A percentile compares a stretch with the other conserved stretches of the same genome.
Conservation (phyloP, 495 filamentous ascomycete species). For the Xylaria telfairii region DNA sequence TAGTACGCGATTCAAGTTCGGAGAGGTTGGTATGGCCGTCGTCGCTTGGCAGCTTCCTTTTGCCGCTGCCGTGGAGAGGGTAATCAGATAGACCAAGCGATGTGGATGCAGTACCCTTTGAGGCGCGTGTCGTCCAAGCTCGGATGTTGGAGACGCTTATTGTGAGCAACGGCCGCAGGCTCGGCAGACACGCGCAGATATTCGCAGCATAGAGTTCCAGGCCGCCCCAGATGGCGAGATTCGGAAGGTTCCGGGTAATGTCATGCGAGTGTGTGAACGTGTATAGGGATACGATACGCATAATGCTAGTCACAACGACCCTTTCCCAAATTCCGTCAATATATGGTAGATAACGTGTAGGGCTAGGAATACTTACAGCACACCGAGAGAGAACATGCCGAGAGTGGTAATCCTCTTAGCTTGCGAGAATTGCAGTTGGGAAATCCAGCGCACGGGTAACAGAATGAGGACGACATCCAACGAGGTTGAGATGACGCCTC, state of each 20-base stretch:
- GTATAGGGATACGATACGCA: slow-evolving; percentile 32
- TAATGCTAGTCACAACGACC: slow-evolving; percentile 19
- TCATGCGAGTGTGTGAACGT: slow-evolving; percentile 52
- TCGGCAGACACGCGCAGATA: slow-evolving; percentile 60
- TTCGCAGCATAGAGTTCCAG: slow-evolving; percentile 61
- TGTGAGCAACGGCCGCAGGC: slow-evolving; percentile 47
- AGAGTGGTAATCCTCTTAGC: slow-evolving; percentile 55
- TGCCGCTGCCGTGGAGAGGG: neutral
- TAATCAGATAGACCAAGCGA: neutral
- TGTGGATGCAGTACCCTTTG: neutral
- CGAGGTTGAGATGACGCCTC: neutral
- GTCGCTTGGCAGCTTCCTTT: slow-evolving; percentile 3
- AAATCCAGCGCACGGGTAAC: slow-evolving; percentile 49
- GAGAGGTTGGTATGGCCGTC: neutral
- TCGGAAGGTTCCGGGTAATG: slow-evolving; percentile 39
- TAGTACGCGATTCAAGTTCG: neutral
- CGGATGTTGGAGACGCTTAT: slow-evolving; percentile 35
- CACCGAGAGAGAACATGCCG: slow-evolving; percentile 53
- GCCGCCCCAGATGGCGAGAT: slow-evolving; percentile 58
- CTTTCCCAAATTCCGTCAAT: neutral
- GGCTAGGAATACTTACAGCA: slow-evolving; percentile 49
- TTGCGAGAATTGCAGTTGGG: slow-evolving; percentile 46
- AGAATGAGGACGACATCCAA: slow-evolving; percentile 43
- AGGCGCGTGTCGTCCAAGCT: neutral
- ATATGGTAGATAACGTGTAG: slow-evolving; percentile 22